Base-by-base conservation (phyloP, 2,329 filamentous ascomycete genomes). In the Ophiostoma tasmaniense region DNA sequence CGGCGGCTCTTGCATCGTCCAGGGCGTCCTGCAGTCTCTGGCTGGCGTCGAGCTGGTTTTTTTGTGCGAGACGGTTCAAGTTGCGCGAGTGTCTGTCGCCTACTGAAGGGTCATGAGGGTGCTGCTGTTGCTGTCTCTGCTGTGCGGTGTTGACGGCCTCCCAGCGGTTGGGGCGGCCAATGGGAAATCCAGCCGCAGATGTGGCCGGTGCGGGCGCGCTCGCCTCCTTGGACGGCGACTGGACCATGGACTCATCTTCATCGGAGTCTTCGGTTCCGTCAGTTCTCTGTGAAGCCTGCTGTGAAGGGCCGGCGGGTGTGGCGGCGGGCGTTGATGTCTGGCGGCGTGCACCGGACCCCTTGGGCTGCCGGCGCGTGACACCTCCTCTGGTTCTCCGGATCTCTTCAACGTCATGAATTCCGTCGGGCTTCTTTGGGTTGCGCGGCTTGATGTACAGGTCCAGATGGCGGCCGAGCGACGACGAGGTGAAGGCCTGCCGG, bases 381-480 rank as follows among this genome's bases (percentile, higher is more conserved):
- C 87, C 86, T 62, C 92, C 91, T 67, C 94, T 87, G 75, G 96
- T 81, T 78, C 90, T 91, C 73, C 87, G 86, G 75, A 98, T 98
- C 78, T 92, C 91, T 8, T 94, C 91, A 70, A 97, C 91, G 80
- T 96, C 85, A 79, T 98, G 94, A 64, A 97, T 81, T 66, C 93
- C 93, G 79, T 98, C 94, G 7, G 90, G 81, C 1, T 89, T 85
- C 78, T 93, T 95, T 1, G 94, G 92, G 77, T 97, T 97, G 81
- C 93, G 96, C 70, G 93, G 90, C 76, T 93, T 93, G 75, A 97
- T 93, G 78, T 96, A 97, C 52, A 97, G 86, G 77, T 98, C 94
- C 73, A 97, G 88, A 79, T 98, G 94, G 64, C 94, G 90, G 66
- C 94, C 94, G 67, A 98, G 87, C 2, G 92, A 96, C 20, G 93